phyloP scores from a whole-genome alignment of 768 basidiomycete genomes.

The Naganishia randhawae region DNA sequence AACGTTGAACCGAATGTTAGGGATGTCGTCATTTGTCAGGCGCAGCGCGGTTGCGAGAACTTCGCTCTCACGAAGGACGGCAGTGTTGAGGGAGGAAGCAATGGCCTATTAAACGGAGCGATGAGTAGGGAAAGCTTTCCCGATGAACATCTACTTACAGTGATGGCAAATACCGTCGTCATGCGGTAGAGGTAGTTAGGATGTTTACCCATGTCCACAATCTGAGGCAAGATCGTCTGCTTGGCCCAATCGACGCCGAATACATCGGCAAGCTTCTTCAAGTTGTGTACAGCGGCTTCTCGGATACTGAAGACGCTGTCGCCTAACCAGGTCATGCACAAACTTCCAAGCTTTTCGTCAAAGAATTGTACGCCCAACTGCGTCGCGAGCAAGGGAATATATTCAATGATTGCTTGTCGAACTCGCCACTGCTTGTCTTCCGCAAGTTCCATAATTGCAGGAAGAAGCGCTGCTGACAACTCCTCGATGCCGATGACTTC shows the following conservation, averaged over 20 bases:
- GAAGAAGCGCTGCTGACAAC: conserved; percentile 86
- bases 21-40: conserved; percentile 84
- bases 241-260: conserved; percentile 98
- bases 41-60: conserved; percentile 78
- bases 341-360: conserved; percentile 89
- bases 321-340: conserved; percentile 99
- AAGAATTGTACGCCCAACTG: conserved; percentile 96
- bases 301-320: conserved; percentile 98
- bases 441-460: conserved; percentile 94
- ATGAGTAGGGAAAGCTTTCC: background rate
- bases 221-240: conserved; percentile 88
- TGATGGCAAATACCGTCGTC: conserved; percentile 98
- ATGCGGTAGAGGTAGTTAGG: conserved; percentile 96
- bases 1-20: conserved; percentile 99
- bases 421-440: conserved; percentile 99
- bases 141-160: conserved; percentile 57
- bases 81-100: conserved; percentile 76
- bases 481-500: conserved; percentile 98
- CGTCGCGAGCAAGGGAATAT: conserved; percentile 95
- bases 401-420: conserved; percentile 98
- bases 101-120: conserved; percentile 65
- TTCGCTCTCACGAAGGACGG: conserved; percentile 70
- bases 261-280: conserved; percentile 94
- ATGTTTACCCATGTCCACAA: conserved; percentile 93
- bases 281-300: conserved; percentile 93